These are phyloP conservation scores for Pestalotiopsis sp. DNA, from an alignment of 2,329 filamentous ascomycete species.

Conservation along the genomic window DNA sequence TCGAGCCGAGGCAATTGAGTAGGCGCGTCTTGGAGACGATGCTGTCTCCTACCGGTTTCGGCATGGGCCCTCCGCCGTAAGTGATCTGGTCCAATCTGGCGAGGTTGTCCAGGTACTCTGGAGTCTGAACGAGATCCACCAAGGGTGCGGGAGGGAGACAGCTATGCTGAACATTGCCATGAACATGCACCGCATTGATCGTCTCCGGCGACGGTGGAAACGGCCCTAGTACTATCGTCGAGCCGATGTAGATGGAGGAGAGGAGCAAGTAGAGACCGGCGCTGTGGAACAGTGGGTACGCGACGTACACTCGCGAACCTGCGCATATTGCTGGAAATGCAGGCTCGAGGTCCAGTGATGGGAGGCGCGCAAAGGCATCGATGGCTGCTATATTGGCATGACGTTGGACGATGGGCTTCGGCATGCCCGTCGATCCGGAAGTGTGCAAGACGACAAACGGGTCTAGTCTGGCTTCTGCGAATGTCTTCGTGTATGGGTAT, in stretches of 20 bases:
- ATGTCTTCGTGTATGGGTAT: constrained; percentile 35
- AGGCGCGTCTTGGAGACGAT: neutral
- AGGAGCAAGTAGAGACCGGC: constrained; percentile 18
- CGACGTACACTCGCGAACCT: constrained; percentile 16
- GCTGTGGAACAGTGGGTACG: constrained; percentile 23
- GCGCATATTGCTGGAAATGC: constrained; percentile 14
- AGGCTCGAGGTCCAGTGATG: neutral
- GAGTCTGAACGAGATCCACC: constrained; percentile 24
- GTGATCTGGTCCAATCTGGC: constrained; percentile 23
- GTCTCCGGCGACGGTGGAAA: constrained; percentile 25
- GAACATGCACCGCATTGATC: constrained; percentile 18
- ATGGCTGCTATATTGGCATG: constrained; percentile 9
- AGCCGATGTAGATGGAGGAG: constrained; percentile 26
- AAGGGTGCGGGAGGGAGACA: constrained; percentile 21
- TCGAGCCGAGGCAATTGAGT: constrained; percentile 12
- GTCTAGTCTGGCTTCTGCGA: constrained; percentile 31
- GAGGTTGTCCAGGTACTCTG: constrained; percentile 22
- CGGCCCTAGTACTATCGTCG: constrained; percentile 25
- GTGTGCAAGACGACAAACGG: constrained; percentile 37
- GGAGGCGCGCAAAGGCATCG: constrained; percentile 9
- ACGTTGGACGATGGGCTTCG: constrained; percentile 15
- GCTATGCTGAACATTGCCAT: constrained; percentile 20
- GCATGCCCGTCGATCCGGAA: constrained; percentile 35
- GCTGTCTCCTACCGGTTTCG: constrained; percentile 24
- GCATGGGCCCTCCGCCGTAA: constrained; percentile 31